Percentiles rank a stretch among this genome's conserved stretches.
Conservation (phyloP, 768 basidiomycete genomes). For the Russula emetica region DNA sequence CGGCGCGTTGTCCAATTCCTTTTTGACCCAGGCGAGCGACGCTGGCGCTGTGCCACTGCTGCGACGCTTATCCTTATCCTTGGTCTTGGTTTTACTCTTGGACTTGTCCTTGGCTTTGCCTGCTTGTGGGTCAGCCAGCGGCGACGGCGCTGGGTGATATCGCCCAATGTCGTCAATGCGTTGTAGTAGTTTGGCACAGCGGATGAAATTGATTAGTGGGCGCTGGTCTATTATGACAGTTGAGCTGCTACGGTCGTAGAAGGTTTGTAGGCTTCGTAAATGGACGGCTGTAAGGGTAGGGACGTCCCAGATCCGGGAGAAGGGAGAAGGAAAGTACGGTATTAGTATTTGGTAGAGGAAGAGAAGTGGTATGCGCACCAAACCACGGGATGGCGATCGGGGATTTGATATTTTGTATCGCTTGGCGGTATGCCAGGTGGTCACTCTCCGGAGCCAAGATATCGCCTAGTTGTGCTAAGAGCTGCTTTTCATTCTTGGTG, state of each 20-base stretch:
- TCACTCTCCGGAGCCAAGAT: conserved; percentile 37
- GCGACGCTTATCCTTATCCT: conserved; percentile 21
- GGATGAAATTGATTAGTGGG: conserved; percentile 43
- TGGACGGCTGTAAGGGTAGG: conserved; percentile 36
- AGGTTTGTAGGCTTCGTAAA: conserved; percentile 14
- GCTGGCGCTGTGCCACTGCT: conserved; percentile 27
- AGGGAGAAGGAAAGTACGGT: not conserved
- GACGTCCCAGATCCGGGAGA: not conserved
- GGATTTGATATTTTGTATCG: conserved; percentile 32
- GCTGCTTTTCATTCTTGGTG: conserved; percentile 28
- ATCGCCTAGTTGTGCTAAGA: conserved; percentile 30
- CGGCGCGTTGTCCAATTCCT: conserved; percentile 36
- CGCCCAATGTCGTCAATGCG: conserved; percentile 36
- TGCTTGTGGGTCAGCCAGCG: conserved; percentile 32
- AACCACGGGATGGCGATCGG: conserved; percentile 41
- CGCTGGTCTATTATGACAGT: conserved; percentile 30
- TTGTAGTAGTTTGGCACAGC: conserved; percentile 39
- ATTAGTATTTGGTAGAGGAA: not conserved
- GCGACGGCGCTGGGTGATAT: conserved; percentile 29
- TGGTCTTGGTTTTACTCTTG: not conserved
- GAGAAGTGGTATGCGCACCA: conserved; percentile 28
- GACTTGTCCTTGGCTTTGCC: not conserved
- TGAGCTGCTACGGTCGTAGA: conserved; percentile 1
- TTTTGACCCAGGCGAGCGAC: conserved; percentile 42
- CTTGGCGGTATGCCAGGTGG: conserved; percentile 39